These are phyloP conservation scores for Diospyros kaki DNA, from an alignment of 148 eudicot species.

Conservation along the genomic window DNA sequence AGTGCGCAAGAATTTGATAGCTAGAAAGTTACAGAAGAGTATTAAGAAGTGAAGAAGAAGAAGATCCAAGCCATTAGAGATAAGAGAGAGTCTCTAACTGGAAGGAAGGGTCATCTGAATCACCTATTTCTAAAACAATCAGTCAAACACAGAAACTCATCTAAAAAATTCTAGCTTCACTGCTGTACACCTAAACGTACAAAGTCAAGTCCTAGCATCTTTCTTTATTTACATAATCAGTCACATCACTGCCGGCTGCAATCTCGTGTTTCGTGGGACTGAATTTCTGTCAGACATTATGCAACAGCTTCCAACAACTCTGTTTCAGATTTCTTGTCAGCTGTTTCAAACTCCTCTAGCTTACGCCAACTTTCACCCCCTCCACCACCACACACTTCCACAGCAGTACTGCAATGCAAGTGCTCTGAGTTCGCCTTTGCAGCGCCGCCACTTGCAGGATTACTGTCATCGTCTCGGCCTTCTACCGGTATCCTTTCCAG, in stretches of 20 bases:
- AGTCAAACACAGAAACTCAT: constrained; percentile 3
- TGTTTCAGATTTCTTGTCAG: constrained; percentile 19
- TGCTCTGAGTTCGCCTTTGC: constrained; percentile 8
- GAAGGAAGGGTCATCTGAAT: neutral
- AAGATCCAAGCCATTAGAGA: constrained; percentile 3
- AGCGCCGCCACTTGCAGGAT: constrained; percentile 13
- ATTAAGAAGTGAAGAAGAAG: neutral
- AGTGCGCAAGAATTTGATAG: too few species aligned
- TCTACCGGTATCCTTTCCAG: constrained; percentile 20
- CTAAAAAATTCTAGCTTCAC: constrained; percentile 5
- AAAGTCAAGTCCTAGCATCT: constrained; percentile 1
- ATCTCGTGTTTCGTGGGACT: neutral
- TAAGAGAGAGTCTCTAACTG: neutral
- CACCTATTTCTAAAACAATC: constrained; percentile 15
- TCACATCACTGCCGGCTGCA: neutral
- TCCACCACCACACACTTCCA: neutral
- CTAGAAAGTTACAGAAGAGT: neutral
- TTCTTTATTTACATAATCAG: constrained; percentile 1
- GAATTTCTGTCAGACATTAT: constrained; percentile 6
- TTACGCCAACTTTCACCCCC: neutral
- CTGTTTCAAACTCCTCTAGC: constrained; percentile 18
- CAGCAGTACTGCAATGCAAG: neutral
- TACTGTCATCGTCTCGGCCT: constrained; percentile 12
- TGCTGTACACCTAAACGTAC: constrained; percentile 13
- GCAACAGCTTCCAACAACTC: constrained; percentile 20